A percentile compares a stretch with the other conserved stretches of the same genome.
Conservation (phyloP, 306 rosid genomes). For the Quillaja saponaria region DNA sequence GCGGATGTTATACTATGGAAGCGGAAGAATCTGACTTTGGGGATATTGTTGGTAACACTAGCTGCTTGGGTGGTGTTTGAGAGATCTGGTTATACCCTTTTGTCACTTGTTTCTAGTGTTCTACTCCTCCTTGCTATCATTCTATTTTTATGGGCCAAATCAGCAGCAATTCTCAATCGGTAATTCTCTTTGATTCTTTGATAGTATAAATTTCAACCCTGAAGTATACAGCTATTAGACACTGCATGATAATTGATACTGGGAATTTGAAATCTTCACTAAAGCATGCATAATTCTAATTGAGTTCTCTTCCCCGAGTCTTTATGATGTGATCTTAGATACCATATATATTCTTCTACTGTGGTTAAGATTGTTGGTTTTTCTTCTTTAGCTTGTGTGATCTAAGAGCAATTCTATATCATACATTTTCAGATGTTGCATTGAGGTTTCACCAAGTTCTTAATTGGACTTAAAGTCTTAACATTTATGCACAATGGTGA, state of each 20-base stretch:
- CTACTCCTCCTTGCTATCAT: slow-evolving; percentile 80
- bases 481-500: slow-evolving; percentile 10
- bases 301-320: too few species aligned
- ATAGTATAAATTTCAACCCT: not conserved
- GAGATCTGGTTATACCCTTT: slow-evolving; percentile 85
- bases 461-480: not conserved
- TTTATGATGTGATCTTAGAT: too few species aligned
- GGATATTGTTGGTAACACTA: slow-evolving; percentile 60
- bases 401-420: slow-evolving; percentile 4
- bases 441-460: slow-evolving; percentile 11
- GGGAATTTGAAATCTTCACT: slow-evolving; percentile 2
- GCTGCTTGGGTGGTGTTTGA: slow-evolving; percentile 89
- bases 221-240: not conserved
- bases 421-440: slow-evolving; percentile 3
- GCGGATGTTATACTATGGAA: slow-evolving; percentile 95
- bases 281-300: slow-evolving; percentile 4
- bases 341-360: not conserved
- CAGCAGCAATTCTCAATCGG: slow-evolving; percentile 95
- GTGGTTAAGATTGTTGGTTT: not conserved
- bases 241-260: not conserved
- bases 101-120: slow-evolving; percentile 85
- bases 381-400: not conserved
- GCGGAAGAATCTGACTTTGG: slow-evolving; percentile 61
- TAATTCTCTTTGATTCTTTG: slow-evolving; percentile 24
- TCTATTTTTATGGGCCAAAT: slow-evolving; percentile 95